phyloP scores from a whole-genome alignment of 495 filamentous ascomycete genomes.

The Talaromyces nanjingensis region DNA sequence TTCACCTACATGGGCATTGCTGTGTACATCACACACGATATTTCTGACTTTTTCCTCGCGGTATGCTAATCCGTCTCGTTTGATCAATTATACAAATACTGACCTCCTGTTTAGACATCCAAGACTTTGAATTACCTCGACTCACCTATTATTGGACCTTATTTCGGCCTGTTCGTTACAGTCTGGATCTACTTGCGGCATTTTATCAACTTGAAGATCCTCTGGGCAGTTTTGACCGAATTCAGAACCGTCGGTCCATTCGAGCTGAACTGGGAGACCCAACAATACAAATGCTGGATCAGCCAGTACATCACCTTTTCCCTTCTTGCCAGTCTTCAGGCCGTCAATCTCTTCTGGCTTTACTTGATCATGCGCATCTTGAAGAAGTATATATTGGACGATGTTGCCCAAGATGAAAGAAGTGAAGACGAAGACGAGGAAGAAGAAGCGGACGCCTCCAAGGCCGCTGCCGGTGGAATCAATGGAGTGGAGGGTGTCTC shows the following conservation, averaged over 20 bases:
- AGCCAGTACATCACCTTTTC: conserved; percentile 65
- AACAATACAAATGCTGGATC: conserved; percentile 76
- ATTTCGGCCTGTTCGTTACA: conserved; percentile 75
- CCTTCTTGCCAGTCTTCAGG: conserved; percentile 67
- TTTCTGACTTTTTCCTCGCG: conserved; percentile 94
- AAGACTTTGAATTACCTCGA: conserved; percentile 94
- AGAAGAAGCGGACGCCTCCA: conserved; percentile 12
- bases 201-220: conserved; percentile 81
- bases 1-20: conserved; percentile 97
- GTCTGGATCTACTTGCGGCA: conserved; percentile 93
- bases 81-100: not conserved
- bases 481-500: not conserved
- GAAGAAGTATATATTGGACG: conserved; percentile 47
- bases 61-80: conserved; percentile 43
- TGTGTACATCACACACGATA: conserved; percentile 94
- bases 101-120: conserved; percentile 58
- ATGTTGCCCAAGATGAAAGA: conserved; percentile 45
- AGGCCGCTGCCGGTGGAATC: not conserved
- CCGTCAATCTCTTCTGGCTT: conserved; percentile 82
- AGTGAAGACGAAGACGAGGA: conserved; percentile 57
- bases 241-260: conserved; percentile 87
- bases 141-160: conserved; percentile 65
- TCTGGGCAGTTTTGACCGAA: conserved; percentile 77
- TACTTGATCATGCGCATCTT: conserved; percentile 74
- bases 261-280: conserved; percentile 75